Evolutionary conservation across 2,329 filamentous ascomycete genomes (phyloP), one percentile per base, ranked within the genome.

Genomic region (Paecilomyces niveus): DNA sequence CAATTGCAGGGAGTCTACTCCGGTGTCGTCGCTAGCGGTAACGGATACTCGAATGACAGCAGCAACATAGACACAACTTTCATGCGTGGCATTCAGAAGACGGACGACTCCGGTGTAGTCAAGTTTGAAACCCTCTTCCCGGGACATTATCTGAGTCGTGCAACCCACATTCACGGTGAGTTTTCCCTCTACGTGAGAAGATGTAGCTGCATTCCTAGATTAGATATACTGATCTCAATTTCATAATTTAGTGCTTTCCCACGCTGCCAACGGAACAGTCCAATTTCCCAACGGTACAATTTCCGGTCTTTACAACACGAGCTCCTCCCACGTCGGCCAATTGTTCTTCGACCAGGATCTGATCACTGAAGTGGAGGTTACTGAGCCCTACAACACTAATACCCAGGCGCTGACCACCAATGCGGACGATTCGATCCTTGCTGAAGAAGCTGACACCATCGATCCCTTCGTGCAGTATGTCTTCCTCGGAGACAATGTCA

Each of bases 301-400:
- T 61, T 70, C 72, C 49, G 81, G 77, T 60, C 76, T 77, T 15
- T 71, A 69, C 59, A 65, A 62, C 13, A 22, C 70, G 11, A 76
- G 72, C 55, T 78, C 83, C 58, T 79, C 81, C 7, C 85, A 88
- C 72, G 78, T 87, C 45, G 85, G 85, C 18, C 85, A 89, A 68
- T 67, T 85, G 55, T 88, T 85, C 78, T 85, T 85, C 58, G 84
- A 88, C 68, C 81, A 87, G 67, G 75, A 77, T 61, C 79, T 88
- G 9, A 79, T 84, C 63, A 64, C 65, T 26, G 62, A 74, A 45
- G 82, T 87, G 57, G 80, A 85, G 61, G 68, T 69, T 9, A 74
- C 72, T 0, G 59, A 67, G 0, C 80, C 81, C 0, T 84, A 84
- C 70, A 69, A 60, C 4, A 68, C 69, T 58, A 83, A 84, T 70